Evolutionary conservation across 139 green algal species (phyloP), one percentile per base, ranked within the genome.

Genomic region (Chlorella sorokiniana): DNA sequence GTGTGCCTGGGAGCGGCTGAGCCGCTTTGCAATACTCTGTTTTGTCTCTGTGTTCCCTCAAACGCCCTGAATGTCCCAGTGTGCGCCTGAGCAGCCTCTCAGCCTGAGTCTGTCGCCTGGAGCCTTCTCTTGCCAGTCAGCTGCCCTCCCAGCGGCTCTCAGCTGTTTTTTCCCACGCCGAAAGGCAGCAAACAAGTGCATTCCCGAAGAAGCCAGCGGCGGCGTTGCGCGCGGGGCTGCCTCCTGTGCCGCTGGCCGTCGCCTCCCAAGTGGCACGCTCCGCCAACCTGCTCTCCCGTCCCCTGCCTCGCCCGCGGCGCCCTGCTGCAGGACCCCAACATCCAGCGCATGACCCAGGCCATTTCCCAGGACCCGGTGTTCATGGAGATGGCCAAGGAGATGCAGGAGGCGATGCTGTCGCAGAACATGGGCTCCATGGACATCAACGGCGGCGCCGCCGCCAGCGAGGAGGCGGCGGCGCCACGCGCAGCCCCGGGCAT

Each of bases 261-360:
- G 69, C 37, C 42, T 16, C 6, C 69, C 44, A 8, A 23, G 45
- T 75, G 45, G 64, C 25, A 42, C 29, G 44, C 69, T 10, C n/a
- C 62, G 38, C 4, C 31, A 42, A 40, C 62, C 41, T 27, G 5
- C 33, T 1, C 71, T 23, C 68, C 61, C 27, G 22, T 45, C 9
- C 68, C 7, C 18, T 71, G 31, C 41, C 31, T 8, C 31, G 54
- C 11, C 35, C 29, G 4, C 14, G 4, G 29, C 35, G 33, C 11
- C 20, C 44, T n/a, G 5, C 14, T 51, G 63, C 84, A 88, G 84
- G 81, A 88, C 83, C 84, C 84, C 31, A 83, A 84, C 64, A 86
- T 88, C 74, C 84, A 81, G 62, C 84, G 80, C 72, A 88, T 88
- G 84, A 88, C 84, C 37, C 63, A 88, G 83, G 80, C 84, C 5